Evolutionary conservation across 2,329 filamentous ascomycete species (phyloP).

Genomic region (Sporothrix protearum): DNA sequence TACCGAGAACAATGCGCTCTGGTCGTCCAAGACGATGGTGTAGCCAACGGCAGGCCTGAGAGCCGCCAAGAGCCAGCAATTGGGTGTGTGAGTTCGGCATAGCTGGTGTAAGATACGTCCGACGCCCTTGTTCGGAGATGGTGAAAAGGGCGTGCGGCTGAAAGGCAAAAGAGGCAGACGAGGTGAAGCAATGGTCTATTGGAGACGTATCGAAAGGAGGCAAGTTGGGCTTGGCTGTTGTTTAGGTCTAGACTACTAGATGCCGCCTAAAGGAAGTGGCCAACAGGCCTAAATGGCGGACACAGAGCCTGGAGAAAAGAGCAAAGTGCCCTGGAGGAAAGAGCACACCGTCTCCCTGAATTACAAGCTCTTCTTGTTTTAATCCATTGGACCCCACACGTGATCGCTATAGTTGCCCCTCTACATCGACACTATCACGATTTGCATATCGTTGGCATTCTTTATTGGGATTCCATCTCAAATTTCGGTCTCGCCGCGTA

Average conservation of each 20-base stretch:
- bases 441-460: not conserved
- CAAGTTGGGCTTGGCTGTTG: not conserved
- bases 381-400: not conserved
- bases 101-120: conserved; percentile 10
- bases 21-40: not conserved
- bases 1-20: not conserved
- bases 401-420: not conserved
- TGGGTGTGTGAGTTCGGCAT: not conserved
- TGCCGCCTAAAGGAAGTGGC: not conserved
- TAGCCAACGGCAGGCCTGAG: conserved; percentile 1
- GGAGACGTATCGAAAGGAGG: not conserved
- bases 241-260: not conserved
- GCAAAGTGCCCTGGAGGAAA: not conserved
- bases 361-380: not conserved
- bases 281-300: not conserved
- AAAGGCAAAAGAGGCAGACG: not conserved
- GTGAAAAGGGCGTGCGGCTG: conserved; percentile 18
- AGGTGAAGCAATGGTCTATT: not conserved
- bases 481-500: not conserved
- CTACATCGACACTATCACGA: not conserved
- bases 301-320: not conserved
- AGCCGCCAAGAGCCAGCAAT: not conserved
- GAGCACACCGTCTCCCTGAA: not conserved
- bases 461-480: not conserved
- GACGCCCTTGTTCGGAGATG: conserved; percentile 22